Conservation (phyloP, 805 yeast species). For the Suhomyces sp. region DNA sequence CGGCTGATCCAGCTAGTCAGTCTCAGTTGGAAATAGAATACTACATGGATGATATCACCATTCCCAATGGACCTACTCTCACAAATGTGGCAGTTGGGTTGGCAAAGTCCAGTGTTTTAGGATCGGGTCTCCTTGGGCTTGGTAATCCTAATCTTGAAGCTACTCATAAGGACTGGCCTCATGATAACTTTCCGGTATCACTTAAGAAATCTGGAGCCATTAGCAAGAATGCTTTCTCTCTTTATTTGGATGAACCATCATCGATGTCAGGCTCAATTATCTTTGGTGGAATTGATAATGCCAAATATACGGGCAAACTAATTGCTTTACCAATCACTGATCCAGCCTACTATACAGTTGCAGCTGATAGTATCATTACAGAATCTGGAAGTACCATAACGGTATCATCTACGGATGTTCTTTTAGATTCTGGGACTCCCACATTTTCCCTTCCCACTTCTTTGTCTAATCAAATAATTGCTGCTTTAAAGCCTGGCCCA, state of each 20-base stretch:
- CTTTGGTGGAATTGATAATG: slow-evolving; percentile 23
- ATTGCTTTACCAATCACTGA: too few species aligned
- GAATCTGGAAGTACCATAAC: too few species aligned
- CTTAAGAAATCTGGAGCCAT: slow-evolving; percentile 12
- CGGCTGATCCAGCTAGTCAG: too few species aligned
- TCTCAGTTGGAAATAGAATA: too few species aligned
- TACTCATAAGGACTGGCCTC: background rate
- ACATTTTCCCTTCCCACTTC: too few species aligned
- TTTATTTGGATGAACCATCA: slow-evolving; percentile 13
- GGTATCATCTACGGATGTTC: too few species aligned
- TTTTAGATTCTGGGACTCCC: too few species aligned
- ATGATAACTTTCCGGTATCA: slow-evolving; percentile 12
- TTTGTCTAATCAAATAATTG: too few species aligned
- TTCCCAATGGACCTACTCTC: slow-evolving; percentile 6
- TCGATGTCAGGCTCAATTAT: slow-evolving; percentile 14
- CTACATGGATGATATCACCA: slow-evolving; percentile 8
- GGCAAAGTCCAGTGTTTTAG: slow-evolving; percentile 1
- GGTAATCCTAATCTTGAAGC: background rate
- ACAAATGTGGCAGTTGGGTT: slow-evolving; percentile 8
- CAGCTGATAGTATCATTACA: too few species aligned
- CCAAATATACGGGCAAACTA: slow-evolving; percentile 14
- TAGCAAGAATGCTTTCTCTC: slow-evolving; percentile 10
- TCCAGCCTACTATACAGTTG: too few species aligned
- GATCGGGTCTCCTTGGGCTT: slow-evolving; percentile 7
- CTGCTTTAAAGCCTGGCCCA: too few species aligned